These are phyloP conservation scores for Jatropha multifida DNA, from an alignment of 441 rosid genomes.

Conservation along the genomic window DNA sequence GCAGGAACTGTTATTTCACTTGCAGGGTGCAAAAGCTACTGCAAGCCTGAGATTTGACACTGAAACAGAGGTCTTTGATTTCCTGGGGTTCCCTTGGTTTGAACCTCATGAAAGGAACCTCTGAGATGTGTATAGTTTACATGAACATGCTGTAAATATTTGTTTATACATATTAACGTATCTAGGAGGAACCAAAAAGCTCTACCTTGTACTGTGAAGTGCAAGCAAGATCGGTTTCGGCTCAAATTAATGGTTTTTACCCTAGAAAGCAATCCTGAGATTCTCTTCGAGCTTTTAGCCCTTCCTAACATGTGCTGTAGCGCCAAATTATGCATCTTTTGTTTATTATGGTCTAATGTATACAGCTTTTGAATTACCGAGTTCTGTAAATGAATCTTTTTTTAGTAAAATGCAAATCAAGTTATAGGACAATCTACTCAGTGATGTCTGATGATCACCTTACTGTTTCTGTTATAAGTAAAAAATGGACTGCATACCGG, in stretches of 20 bases:
- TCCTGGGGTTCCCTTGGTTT: slow-evolving; percentile 80
- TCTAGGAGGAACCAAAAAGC: slow-evolving; percentile 9
- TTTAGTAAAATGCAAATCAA: background rate
- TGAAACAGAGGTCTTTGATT: slow-evolving; percentile 77
- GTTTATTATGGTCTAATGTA: background rate
- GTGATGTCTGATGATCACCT: background rate
- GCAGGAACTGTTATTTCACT: slow-evolving; percentile 16
- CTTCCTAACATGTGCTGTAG: background rate
- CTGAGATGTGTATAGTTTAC: slow-evolving; percentile 23
- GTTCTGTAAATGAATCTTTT: background rate
- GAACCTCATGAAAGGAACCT: slow-evolving; percentile 85
- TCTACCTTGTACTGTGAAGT: slow-evolving; percentile 1
- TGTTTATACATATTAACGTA: background rate
- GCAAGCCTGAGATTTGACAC: slow-evolving; percentile 57
- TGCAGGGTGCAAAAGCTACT: slow-evolving; percentile 65
- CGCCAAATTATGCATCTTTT: background rate
- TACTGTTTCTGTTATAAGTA: too few species aligned
- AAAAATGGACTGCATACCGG: too few species aligned
- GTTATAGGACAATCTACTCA: background rate
- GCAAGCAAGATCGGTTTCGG: background rate
- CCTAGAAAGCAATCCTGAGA: background rate
- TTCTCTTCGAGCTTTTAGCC: background rate
- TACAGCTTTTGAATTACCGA: background rate
- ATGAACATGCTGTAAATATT: slow-evolving; percentile 10
- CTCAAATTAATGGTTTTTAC: background rate